Base-by-base conservation (phyloP, 805 yeast species). In the Yarrowia bubula region DNA sequence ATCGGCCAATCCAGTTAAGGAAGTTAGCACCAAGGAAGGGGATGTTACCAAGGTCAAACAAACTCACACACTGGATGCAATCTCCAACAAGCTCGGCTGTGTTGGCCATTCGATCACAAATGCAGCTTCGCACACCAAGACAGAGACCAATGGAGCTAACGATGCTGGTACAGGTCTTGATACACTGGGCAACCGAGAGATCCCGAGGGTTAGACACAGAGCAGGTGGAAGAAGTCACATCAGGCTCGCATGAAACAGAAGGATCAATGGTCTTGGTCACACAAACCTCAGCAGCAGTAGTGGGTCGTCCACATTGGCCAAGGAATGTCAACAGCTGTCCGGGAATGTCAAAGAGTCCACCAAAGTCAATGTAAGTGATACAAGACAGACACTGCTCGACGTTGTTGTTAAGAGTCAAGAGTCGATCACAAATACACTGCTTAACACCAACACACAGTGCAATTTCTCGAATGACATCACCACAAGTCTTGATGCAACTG, bases 21-120 rank as follows among this genome's bases (percentile, higher is more conserved):
- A 57, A 57, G 50, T 57, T 42, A 14, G 57, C 57, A 18, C 33
- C 57, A 18, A 50, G 42, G 14, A 50, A 8, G 3, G 57, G 57
- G 11, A 50, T 18, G 32, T 13, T 18, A 18, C 57, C 57, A 13
- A 50, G 33, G 18, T 50, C 57, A 8, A 37, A 50, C 17, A 50
- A 17, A 11, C 35, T 22, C 6, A 44, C 35, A 44, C 50, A 44
- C 50, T 44, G 50, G 43, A 51, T 28, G 15, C 60, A 51, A 3
- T 37, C 37, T 9, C 35, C 60, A 22, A 51, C 60, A 15, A 4
- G 8, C 22, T 39, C 14, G 10, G 33, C 43, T 6, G 43, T 28
- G 8, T 8, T 37, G 18, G 17, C 35, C 6, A 51, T 3, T 51
- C 60, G 17, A 10, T 28, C 18, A n/a, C 60, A 51, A 9, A 51